These are phyloP conservation scores for Colletotrichum chlorophyti DNA, from an alignment of 2,329 filamentous ascomycete genomes.

Conservation along the genomic window DNA sequence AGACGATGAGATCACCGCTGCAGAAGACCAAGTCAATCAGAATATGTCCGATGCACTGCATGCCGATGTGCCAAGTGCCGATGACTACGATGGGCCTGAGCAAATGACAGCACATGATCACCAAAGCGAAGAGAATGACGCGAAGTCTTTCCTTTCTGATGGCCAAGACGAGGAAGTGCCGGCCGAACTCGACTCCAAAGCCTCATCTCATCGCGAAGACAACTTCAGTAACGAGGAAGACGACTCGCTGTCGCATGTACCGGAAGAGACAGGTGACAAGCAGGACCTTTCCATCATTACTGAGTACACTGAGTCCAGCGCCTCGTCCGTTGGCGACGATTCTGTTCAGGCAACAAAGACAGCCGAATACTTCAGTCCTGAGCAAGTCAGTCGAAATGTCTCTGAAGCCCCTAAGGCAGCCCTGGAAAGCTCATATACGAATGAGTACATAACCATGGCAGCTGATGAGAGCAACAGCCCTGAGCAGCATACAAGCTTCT, in stretches of 20 bases:
- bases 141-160: too few species aligned
- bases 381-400: neutral
- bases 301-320: slow-evolving; percentile 6
- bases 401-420: slow-evolving; percentile 1
- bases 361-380: neutral
- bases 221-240: neutral
- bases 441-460: neutral
- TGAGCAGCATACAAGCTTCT: neutral
- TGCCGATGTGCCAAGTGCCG: too few species aligned
- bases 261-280: neutral
- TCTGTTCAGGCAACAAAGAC: neutral
- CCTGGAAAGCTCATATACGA: slow-evolving; percentile 7
- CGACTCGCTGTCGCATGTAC: too few species aligned
- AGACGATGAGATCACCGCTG: too few species aligned
- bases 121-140: too few species aligned
- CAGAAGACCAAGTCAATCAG: too few species aligned
- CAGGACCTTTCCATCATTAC: slow-evolving; percentile 11
- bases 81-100: too few species aligned
- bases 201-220: neutral
- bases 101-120: too few species aligned
- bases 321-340: neutral
- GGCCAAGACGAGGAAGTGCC: too few species aligned
- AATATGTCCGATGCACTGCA: too few species aligned
- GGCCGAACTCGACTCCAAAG: too few species aligned
- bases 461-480: neutral